Conservation (phyloP, 1,284 basidiomycete genomes). For the Ceratobasidium sp. region DNA sequence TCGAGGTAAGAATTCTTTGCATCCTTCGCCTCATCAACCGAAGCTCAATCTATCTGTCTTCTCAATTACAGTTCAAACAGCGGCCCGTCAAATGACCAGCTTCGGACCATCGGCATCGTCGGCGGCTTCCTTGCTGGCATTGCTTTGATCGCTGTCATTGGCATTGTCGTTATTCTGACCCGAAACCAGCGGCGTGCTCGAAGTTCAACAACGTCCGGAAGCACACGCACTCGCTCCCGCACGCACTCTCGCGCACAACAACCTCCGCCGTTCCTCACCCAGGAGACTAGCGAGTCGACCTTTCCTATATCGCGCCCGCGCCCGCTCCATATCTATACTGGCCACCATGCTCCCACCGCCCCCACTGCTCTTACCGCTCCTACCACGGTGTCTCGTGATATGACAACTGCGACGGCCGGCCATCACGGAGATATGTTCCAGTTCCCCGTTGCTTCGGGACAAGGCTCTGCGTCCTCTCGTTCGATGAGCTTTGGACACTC, state of each 20-base stretch:
- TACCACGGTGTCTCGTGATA: conserved; percentile 6
- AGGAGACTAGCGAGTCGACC: conserved; percentile 10
- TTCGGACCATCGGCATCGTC: conserved; percentile 40
- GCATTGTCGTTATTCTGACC: conserved; percentile 30
- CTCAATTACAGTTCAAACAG: conserved; percentile 4
- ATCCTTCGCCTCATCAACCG: background rate
- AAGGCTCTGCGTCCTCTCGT: conserved; percentile 28
- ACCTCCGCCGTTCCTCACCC: conserved; percentile 5
- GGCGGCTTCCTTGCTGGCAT: conserved; percentile 41
- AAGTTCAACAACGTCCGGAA: conserved; percentile 26
- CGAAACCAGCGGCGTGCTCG: conserved; percentile 38
- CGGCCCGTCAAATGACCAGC: conserved; percentile 12
- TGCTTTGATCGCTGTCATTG: conserved; percentile 20
- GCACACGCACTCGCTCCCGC: conserved; percentile 29
- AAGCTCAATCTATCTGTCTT: conserved; percentile 36
- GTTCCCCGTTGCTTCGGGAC: conserved; percentile 21
- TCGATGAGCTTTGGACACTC: conserved; percentile 36
- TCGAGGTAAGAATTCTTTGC: conserved; percentile 5
- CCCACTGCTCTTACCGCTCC: background rate
- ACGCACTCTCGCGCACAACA: conserved; percentile 33
- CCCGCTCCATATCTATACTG: conserved; percentile 24
- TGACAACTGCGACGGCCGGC: conserved; percentile 32
- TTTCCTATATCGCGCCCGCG: conserved; percentile 20
- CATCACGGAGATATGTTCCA: conserved; percentile 16
- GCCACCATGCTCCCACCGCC: conserved; percentile 3